Evolutionary conservation across 2,329 filamentous ascomycete species (phyloP).

Genomic region (Colletotrichum aenigma): DNA sequence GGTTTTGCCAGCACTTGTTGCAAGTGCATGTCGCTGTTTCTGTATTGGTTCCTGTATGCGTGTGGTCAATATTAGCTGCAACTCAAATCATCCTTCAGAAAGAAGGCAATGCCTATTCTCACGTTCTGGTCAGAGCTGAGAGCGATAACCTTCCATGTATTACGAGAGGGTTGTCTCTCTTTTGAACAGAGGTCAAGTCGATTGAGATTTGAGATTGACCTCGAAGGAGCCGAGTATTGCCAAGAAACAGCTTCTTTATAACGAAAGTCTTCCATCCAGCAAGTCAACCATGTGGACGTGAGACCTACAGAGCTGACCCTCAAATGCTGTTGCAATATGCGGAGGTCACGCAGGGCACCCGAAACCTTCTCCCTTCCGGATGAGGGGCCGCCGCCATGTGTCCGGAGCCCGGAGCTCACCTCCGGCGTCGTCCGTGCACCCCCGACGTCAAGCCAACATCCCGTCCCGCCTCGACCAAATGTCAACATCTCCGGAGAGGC

Average conservation of each 20-base stretch:
- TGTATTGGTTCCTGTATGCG: background rate
- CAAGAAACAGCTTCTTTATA: background rate
- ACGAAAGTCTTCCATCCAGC: background rate
- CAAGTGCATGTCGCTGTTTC: background rate
- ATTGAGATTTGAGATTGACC: too few relatives aligned
- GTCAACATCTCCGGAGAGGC: background rate
- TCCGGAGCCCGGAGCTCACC: background rate
- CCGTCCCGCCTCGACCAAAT: background rate
- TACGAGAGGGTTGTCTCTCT: background rate
- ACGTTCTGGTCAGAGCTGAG: accelerated
- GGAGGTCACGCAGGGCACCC: background rate
- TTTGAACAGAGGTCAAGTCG: background rate
- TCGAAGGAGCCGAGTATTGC: background rate
- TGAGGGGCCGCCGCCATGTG: background rate
- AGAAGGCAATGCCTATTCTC: too few relatives aligned
- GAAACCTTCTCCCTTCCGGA: background rate
- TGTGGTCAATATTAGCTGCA: background rate
- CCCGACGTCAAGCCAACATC: background rate
- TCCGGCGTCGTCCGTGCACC: background rate
- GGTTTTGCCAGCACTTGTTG: background rate
- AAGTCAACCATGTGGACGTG: background rate
- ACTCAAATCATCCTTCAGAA: background rate
- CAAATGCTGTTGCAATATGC: background rate
- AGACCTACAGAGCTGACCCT: accelerated
- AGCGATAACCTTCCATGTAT: background rate